Evolutionary conservation across 768 basidiomycete genomes (phyloP).

Genomic region (Pluteus cervinus): DNA sequence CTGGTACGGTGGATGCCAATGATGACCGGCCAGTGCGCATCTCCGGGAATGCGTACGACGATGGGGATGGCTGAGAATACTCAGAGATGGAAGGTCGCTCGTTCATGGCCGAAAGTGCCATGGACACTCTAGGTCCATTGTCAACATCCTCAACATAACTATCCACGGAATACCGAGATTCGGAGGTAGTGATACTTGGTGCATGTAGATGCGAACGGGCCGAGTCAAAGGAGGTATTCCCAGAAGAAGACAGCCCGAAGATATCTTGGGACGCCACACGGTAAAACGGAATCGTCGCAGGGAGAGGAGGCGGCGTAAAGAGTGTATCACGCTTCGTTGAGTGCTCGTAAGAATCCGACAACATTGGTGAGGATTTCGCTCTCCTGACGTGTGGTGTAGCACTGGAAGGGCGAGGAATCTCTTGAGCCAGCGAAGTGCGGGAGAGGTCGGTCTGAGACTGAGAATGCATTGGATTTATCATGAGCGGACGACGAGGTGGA

Average conservation of each 20-base stretch:
- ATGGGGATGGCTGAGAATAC: constrained; percentile 65
- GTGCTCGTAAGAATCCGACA: constrained; percentile 38
- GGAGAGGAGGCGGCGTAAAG: constrained; percentile 43
- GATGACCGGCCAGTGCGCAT: too few species aligned
- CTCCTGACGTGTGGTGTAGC: constrained; percentile 29
- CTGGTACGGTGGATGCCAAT: too few species aligned
- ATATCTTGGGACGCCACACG: constrained; percentile 19
- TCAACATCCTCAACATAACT: constrained; percentile 27
- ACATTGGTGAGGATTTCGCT: constrained; percentile 47
- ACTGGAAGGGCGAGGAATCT: not conserved
- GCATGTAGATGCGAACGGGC: constrained; percentile 15
- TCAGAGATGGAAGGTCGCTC: constrained; percentile 57
- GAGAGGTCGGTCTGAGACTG: constrained; percentile 51
- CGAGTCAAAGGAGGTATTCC: too few species aligned
- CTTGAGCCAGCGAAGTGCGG: constrained; percentile 8
- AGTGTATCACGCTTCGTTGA: constrained; percentile 20
- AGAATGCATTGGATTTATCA: constrained; percentile 46
- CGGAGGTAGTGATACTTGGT: constrained; percentile 17
- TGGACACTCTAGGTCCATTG: constrained; percentile 35
- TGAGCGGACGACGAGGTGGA: constrained; percentile 50
- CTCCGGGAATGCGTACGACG: constrained; percentile 77
- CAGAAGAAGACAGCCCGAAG: too few species aligned
- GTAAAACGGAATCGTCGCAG: constrained; percentile 20
- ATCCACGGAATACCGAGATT: constrained; percentile 34
- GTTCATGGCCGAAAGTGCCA: constrained; percentile 42